These are phyloP conservation scores for Pseudophaeomoniella oleicola DNA, from an alignment of 2,329 filamentous ascomycete genomes.

Conservation along the genomic window DNA sequence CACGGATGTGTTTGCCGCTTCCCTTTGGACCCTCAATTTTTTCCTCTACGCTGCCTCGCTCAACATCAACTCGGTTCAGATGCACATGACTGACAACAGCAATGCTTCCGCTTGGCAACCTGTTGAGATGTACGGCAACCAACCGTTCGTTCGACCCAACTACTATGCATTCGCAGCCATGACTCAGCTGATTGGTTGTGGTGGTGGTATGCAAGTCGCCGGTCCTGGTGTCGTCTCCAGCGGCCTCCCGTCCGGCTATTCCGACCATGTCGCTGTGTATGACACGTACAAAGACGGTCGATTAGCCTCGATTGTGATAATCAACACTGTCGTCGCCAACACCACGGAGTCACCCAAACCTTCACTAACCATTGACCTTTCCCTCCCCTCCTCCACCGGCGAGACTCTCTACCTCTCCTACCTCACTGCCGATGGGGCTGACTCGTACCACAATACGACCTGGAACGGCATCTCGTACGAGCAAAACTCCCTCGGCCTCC, in stretches of 20 bases:
- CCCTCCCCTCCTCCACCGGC: constrained; percentile 22
- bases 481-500: constrained; percentile 24
- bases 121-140: constrained; percentile 21
- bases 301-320: constrained; percentile 28
- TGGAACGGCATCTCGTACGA: constrained; percentile 36
- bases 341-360: constrained; percentile 21
- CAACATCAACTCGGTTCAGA: constrained; percentile 32
- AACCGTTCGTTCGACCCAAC: constrained; percentile 30
- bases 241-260: constrained; percentile 20
- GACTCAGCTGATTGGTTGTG: constrained; percentile 32
- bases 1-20: constrained; percentile 34
- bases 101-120: constrained; percentile 37
- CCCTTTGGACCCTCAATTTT: constrained; percentile 39
- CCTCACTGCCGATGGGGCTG: constrained; percentile 31
- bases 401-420: constrained; percentile 31
- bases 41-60: constrained; percentile 33
- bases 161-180: constrained; percentile 39
- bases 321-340: constrained; percentile 32
- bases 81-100: constrained; percentile 41
- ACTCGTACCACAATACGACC: constrained; percentile 25
- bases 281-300: constrained; percentile 27
- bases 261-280: constrained; percentile 28
- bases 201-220: constrained; percentile 30
- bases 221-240: constrained; percentile 13
- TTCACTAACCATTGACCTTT: constrained; percentile 25